Base-by-base conservation (phyloP, 1,139 yeast genomes). In the Meyerozyma guilliermondii region DNA sequence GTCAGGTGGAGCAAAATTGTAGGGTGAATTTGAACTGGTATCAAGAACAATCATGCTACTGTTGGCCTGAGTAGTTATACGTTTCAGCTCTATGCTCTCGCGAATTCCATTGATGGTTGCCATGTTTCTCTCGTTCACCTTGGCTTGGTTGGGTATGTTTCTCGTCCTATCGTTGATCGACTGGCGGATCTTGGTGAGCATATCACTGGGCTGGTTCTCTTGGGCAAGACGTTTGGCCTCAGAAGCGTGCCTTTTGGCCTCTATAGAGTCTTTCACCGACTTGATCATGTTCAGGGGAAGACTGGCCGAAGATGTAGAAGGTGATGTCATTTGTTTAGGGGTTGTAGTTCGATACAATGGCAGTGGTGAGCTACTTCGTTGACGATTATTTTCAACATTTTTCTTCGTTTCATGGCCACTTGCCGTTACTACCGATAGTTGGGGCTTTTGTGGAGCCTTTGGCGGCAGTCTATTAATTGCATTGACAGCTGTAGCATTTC, bases 31-130 rank as follows among this genome's bases (percentile, higher is more conserved):
- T n/a, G 18, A 4, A 13, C 31, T 22, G 4, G 16, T 5, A 10
- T 35, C 38, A 3, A 17, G 37, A 26, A 33, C 28, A 20, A 36
- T 26, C 35, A 36, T 26, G 8, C 17, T 35, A 14, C 28, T 40
- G 39, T 35, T 37, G 38, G 20, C 34, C 29, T 26, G 13, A 29
- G 30, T 42, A 27, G 24, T n/a, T 30, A 41, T 33, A 7, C 56
- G 44, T 27, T 54, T 52, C 43, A 34, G 51, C 33, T 59, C 62
- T 14, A 59, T 50, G 40, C 55, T 51, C 16, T 52, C 52, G 22
- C 62, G 49, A 36, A 59, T 46, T 13, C 55, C 58, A 3, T 51
- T 50, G 16, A 59, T 36, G 20, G 56, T 49, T 7, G 47, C 46
- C 30, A 50, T 54, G 40, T 50, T 50, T 41, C 50, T 53, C 16